Percentiles rank a stretch among this genome's conserved stretches.
Evolutionary conservation across 768 basidiomycete genomes (phyloP).

Genomic region (Pholiota molesta): DNA sequence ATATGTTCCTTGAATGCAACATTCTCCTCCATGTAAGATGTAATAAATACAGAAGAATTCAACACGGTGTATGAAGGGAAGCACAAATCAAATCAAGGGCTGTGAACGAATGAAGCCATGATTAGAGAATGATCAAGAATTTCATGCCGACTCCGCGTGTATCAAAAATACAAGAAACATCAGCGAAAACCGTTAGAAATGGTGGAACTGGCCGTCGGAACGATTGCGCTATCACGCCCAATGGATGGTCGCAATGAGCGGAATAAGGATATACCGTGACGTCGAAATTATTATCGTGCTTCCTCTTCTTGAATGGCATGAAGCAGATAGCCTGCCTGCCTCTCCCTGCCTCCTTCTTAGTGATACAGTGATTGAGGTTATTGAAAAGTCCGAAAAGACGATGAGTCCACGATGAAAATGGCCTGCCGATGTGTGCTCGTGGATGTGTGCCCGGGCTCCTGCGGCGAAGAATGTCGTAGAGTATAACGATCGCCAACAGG

Average conservation of each 20-base stretch:
- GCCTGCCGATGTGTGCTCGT: conserved; percentile 19
- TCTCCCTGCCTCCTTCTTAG: conserved; percentile 15
- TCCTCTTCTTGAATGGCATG: not conserved
- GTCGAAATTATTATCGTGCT: not conserved
- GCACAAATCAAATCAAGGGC: conserved; percentile 1
- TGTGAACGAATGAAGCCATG: not conserved
- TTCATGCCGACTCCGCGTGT: not conserved
- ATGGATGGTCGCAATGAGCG: not conserved
- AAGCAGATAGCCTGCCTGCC: not conserved
- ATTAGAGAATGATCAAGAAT: not conserved
- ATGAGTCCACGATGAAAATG: conserved; percentile 21
- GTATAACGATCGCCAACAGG: conserved; percentile 20
- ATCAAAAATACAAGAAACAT: conserved; percentile 7
- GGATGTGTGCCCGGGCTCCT: conserved; percentile 12
- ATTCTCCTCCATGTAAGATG: conserved; percentile 12
- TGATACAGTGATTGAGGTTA: conserved; percentile 17
- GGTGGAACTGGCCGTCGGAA: conserved; percentile 25
- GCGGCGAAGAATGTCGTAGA: conserved; percentile 13
- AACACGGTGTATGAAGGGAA: conserved; percentile 1
- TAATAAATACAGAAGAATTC: conserved; percentile 6
- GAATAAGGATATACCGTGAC: not conserved
- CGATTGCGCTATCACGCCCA: not conserved
- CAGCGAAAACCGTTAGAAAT: conserved; percentile 16
- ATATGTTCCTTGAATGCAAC: conserved; percentile 13
- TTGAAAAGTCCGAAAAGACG: conserved; percentile 30